Evolutionary conservation across 1,284 basidiomycete species (phyloP).

Genomic region (Boletus holoroseus): DNA sequence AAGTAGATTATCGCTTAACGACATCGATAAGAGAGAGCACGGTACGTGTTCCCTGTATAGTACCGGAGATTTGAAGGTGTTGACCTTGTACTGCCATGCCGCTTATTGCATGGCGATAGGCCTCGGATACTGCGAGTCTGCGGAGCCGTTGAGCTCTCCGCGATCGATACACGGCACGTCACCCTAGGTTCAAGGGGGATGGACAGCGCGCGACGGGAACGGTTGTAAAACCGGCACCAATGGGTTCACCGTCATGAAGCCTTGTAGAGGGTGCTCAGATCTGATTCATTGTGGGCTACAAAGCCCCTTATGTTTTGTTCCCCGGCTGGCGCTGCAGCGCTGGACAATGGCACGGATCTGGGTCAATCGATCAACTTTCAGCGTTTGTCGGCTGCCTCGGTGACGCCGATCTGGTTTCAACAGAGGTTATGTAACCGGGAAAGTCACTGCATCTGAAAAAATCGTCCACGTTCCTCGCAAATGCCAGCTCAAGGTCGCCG

Average conservation of each 20-base stretch:
- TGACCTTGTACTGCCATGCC: neutral
- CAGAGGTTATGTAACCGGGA: conserved; percentile 17
- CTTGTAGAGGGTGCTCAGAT: conserved; percentile 17
- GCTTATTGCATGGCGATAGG: neutral
- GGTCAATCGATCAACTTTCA: neutral
- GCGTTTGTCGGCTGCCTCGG: neutral
- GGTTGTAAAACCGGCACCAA: conserved; percentile 12
- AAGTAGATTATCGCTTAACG: neutral
- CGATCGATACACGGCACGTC: conserved; percentile 1
- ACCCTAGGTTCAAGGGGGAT: neutral
- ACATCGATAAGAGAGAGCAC: neutral
- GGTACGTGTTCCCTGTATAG: neutral
- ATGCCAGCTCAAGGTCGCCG: conserved; percentile 20
- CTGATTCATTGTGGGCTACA: conserved; percentile 15
- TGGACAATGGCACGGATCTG: conserved; percentile 13
- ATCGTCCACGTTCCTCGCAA: conserved; percentile 9
- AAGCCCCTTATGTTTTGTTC: too few species aligned
- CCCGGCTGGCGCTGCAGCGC: too few species aligned
- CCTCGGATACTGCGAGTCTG: conserved; percentile 9
- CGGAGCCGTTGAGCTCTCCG: conserved; percentile 1
- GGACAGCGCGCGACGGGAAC: conserved; percentile 1
- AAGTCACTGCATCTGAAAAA: neutral
- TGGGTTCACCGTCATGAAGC: conserved; percentile 2
- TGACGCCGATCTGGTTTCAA: conserved; percentile 8
- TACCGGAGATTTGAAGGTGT: neutral